These are phyloP conservation scores for Aspergillus sp. DNA, from an alignment of 2,329 filamentous ascomycete genomes.

Conservation along the genomic window DNA sequence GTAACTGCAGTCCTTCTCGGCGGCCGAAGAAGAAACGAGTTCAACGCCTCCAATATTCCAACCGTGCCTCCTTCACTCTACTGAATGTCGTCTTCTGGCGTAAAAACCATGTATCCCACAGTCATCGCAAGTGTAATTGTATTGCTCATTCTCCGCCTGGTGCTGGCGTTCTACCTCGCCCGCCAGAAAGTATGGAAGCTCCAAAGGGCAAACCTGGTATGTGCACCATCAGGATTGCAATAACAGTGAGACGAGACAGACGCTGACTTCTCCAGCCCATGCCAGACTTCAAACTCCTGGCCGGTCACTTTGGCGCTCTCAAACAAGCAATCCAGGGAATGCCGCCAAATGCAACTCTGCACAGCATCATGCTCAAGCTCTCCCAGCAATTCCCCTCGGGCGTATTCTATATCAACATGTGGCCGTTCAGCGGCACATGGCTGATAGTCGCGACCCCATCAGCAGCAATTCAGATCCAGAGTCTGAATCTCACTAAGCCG, in stretches of 20 bases:
- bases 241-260: background rate
- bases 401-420: slow-evolving; percentile 3
- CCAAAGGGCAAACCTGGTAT: slow-evolving; percentile 1
- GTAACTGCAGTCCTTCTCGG: background rate
- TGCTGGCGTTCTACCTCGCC: background rate
- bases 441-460: background rate
- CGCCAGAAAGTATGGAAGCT: slow-evolving; percentile 1
- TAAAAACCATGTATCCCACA: background rate
- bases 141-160: background rate
- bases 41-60: background rate
- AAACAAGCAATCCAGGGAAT: background rate
- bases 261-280: background rate
- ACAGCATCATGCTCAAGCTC: background rate
- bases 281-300: background rate
- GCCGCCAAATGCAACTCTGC: slow-evolving; percentile 1
- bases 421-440: background rate
- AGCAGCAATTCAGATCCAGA: background rate
- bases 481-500: slow-evolving; percentile 1
- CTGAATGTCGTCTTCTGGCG: no score
- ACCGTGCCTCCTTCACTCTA: background rate
- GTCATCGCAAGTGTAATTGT: background rate
- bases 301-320: background rate
- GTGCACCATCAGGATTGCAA: background rate
- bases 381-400: background rate
- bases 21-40: background rate